Evolutionary conservation across 1,284 basidiomycete species (phyloP), one percentile per base, ranked within the genome.

Genomic region (Coniophora puteana): DNA sequence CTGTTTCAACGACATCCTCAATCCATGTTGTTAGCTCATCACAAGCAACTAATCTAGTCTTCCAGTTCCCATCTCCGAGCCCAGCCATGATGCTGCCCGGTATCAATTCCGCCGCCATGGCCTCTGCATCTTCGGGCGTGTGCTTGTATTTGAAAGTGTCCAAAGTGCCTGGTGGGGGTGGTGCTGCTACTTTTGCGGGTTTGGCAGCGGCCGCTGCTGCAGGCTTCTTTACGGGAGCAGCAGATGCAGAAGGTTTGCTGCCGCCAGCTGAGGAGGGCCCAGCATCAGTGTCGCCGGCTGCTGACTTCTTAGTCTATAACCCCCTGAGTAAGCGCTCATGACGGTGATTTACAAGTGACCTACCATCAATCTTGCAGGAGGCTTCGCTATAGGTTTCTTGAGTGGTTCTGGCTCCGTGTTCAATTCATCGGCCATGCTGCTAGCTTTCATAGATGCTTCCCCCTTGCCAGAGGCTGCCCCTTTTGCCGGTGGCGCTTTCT

Each of bases 81-180:
- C 87, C 83, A 3, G 78, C 75, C 33, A 86, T 73, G 27, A 91
- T 80, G 25, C 78, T 72, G 1, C 74, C 56, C 0, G 95, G 93
- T 34, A 99, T 80, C 10, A 82, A 58, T 13, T 87, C 86, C 3
- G 76, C 70, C 11, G 90, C 90, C 36, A 89, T 73, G 3, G 71
- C 78, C 39, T 96, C 93, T 3, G 95, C 95, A 54, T 97, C 93
- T 65, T 99, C 96, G 1, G 90, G 80, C 0, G 83, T 83, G 62
- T 91, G 92, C 49, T 85, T 90, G 65, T 83, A 98, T 59, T 95
- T 96, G 66, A 98, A 88, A 2, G 83, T 80, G 53, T 96, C 93
- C 1, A 89, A 68, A 7, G 75, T 65, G 38, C 82, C 73, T 3
- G 76, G 62, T 6, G 69, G 53, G 3, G 65, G 61, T 1, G 73